phyloP scores from a whole-genome alignment of 1,284 basidiomycete species.

The Sporisorium sorghi region DNA sequence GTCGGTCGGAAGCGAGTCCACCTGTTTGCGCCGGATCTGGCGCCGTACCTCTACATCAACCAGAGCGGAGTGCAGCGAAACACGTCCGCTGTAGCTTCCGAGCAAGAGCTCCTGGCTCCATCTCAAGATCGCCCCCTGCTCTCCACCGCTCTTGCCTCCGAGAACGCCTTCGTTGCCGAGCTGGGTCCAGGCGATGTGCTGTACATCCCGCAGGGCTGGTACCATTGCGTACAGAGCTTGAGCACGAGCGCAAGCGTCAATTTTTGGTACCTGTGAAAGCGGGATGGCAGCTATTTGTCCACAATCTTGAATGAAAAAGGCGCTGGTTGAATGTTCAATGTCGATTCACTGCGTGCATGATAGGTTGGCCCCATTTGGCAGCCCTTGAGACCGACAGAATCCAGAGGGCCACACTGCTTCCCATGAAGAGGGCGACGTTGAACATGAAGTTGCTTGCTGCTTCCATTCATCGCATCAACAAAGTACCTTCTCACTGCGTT shows the following conservation, averaged over 20 bases:
- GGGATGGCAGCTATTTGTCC: too few species aligned
- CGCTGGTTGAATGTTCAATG: not conserved
- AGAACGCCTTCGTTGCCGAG: constrained; percentile 22
- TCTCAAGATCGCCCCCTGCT: constrained; percentile 27
- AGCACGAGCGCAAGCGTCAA: constrained; percentile 53
- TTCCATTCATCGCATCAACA: too few species aligned
- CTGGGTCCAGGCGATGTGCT: constrained; percentile 49
- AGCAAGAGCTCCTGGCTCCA: constrained; percentile 35
- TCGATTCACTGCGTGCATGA: too few species aligned
- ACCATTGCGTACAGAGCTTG: constrained; percentile 52
- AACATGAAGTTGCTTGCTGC: too few species aligned
- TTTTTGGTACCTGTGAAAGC: constrained; percentile 46
- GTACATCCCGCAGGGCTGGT: constrained; percentile 54
- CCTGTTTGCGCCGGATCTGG: constrained; percentile 41
- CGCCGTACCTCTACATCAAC: constrained; percentile 36
- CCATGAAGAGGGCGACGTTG: too few species aligned
- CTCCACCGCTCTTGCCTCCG: constrained; percentile 24
- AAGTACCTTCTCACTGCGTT: too few species aligned
- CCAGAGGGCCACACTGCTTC: too few species aligned
- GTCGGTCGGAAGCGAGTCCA: constrained; percentile 53
- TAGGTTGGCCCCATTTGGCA: too few species aligned
- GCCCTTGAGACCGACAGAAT: too few species aligned
- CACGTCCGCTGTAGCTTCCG: constrained; percentile 42
- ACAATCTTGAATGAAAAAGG: too few species aligned
- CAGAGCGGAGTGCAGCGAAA: constrained; percentile 39